These are phyloP conservation scores for Jaenimonas drosophilae DNA, from an alignment of 208 protist genomes.

Conservation along the genomic window DNA sequence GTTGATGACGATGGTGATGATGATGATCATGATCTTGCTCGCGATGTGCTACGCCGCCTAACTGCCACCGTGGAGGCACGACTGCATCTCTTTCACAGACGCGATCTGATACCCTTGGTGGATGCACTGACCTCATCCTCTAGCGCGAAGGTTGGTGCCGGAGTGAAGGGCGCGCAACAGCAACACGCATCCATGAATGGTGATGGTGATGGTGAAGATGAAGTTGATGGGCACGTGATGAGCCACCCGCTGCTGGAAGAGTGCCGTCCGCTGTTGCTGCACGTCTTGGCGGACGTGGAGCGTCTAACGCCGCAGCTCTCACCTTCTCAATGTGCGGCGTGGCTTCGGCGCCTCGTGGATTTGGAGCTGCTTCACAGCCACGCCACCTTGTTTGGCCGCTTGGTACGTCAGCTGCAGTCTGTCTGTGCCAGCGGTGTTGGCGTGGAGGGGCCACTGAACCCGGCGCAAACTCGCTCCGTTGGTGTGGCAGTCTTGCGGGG, in stretches of 20 bases:
- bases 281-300: slow-evolving; percentile 7
- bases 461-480: too few species aligned
- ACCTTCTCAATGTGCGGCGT: slow-evolving; percentile 35
- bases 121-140: slow-evolving; percentile 21
- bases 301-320: slow-evolving; percentile 16
- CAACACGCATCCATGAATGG: neutral
- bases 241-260: slow-evolving; percentile 8
- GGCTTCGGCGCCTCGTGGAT: slow-evolving; percentile 33
- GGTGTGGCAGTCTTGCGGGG: too few species aligned
- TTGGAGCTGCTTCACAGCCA: too few species aligned
- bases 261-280: slow-evolving; percentile 12
- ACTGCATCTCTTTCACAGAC: slow-evolving; percentile 24
- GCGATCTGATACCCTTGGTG: slow-evolving; percentile 39
- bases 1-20: neutral
- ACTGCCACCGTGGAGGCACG: slow-evolving; percentile 20
- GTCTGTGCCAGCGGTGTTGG: too few species aligned
- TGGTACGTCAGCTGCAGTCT: too few species aligned
- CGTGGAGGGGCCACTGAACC: too few species aligned
- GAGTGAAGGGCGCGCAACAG: slow-evolving; percentile 1
- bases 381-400: too few species aligned
- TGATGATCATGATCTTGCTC: slow-evolving; percentile 4
- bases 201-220: too few species aligned
- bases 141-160: slow-evolving; percentile 3
- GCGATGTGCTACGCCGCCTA: slow-evolving; percentile 9
- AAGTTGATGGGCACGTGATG: neutral